Base-by-base conservation (phyloP, 2,329 filamentous ascomycete species). In the Ophiosphaerella narmari region DNA sequence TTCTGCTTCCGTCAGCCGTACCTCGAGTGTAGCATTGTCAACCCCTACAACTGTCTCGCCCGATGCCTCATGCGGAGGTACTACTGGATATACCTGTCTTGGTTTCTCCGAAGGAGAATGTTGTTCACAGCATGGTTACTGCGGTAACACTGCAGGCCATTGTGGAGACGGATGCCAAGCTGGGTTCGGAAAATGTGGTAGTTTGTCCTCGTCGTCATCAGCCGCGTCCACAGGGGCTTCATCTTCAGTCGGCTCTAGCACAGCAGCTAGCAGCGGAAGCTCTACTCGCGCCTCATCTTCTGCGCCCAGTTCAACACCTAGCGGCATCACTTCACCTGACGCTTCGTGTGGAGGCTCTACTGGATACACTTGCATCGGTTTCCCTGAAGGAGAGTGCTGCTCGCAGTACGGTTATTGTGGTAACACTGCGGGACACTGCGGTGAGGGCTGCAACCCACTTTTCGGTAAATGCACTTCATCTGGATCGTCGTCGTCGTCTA, bases 111-210 rank as follows among this genome's bases (percentile, higher is more conserved):
- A 71, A 49, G 77, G 77, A 7, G 62, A 73, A 48, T 79, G 78
- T 65, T 79, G 76, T 65, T 76, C 72, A 16, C 59, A 62, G 43
- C 71, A 70, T 50, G 75, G 75, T 16, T 71, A 64, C 54, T 80
- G 77, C 43, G 66, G 68, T 31, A 54, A 46, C 39, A 57, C 59
- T 7, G 39, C 36, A 12, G 66, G 54, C 24, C 54, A 68, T 45
- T 70, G 67, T 34, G 59, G 59, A 14, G 52, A 52, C 4, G 64
- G 62, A 16, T 73, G 67, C 52, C 62, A 71, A 34, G 46, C 49
- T 7, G 43, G 33, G 5, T 72, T 65, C 37, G 68, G 68, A 7
- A 66, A 55, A 14, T 58, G 55, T 14, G 45, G 44, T 4, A 23
- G 32, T 11, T 49, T 46, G n/a, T 18, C 12, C 40, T 24, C 60